These are phyloP conservation scores for Golubevia sp. DNA, from an alignment of 1,284 basidiomycete genomes.

Conservation along the genomic window DNA sequence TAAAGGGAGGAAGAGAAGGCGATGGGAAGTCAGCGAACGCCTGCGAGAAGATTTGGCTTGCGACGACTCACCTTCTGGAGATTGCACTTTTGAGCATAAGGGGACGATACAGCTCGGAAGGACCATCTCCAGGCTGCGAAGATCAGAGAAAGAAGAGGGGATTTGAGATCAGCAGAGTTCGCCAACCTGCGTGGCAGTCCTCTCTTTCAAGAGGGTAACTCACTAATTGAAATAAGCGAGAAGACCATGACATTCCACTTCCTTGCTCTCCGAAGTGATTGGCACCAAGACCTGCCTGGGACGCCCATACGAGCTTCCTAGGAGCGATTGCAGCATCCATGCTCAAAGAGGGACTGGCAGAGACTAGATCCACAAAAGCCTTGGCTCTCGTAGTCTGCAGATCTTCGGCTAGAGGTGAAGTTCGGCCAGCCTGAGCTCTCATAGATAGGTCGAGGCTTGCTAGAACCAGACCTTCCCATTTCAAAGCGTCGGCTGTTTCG, in stretches of 20 bases:
- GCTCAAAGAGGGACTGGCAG: not conserved
- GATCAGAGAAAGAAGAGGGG: not conserved
- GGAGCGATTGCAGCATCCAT: not conserved
- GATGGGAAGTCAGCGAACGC: not conserved
- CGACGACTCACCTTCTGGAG: conserved; percentile 2
- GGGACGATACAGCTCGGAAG: not conserved
- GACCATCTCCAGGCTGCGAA: not conserved
- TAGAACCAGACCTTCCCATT: not conserved
- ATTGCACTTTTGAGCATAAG: conserved; percentile 6
- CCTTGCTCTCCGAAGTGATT: not conserved
- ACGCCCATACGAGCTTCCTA: not conserved
- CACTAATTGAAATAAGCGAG: not conserved
- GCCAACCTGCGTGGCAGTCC: not conserved
- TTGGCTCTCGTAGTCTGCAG: not conserved
- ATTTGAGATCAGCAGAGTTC: not conserved
- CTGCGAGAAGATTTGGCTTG: not conserved
- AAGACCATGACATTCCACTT: not conserved
- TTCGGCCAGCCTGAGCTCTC: not conserved
- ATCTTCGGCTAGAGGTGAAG: not conserved
- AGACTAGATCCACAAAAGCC: not conserved
- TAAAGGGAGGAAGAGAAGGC: not conserved
- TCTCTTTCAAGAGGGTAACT: not conserved
- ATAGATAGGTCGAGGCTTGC: not conserved
- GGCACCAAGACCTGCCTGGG: not conserved
- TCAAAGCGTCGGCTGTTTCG: conserved; percentile 8